Base-by-base conservation (phyloP, 306 rosid genomes). In the Gleditsia sinensis region DNA sequence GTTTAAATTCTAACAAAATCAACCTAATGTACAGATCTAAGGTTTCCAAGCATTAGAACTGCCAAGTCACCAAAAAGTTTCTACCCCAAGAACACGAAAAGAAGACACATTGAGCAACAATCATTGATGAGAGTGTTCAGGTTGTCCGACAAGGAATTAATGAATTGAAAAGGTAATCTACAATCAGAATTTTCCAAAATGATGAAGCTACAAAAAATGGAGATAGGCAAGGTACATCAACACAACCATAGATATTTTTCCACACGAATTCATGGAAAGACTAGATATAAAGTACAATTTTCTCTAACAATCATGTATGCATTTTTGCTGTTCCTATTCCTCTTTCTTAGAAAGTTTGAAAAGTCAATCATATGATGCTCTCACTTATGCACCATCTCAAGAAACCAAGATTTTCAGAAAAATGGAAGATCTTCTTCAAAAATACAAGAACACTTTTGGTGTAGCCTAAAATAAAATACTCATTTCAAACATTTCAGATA, bases 341-440 rank as follows among this genome's bases (percentile, higher is more conserved):
- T 56, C 33, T 58, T 42, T 69, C 60, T 12, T 39, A 23, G 33
- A 54, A 67, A 59, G 32, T 32, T 45, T 68, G 36, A 51, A 9
- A 39, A 75, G 39, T 21, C 50, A 75, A 34, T 49, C 13, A 20
- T 13, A 81, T 30, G 33, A 76, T 58, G 75, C 45, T 65, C 34
- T 70, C 14, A 30, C 24, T 25, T 9, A 73, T 11, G 49, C 43
- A 42, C 28, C 69, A 56, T 70, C 49, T 63, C 42, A 70, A 30
- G 67, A 75, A 62, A 70, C 59, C 69, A 56, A 27, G 39, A 6
- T 54, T 48, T 60, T 72, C 61, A 74, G 13, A 4, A 67, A 62
- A 72, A 64, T 45, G 30, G 32, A 63, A 9, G 53, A 37, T n/a
- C 20, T 2, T 23, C 19, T 1, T 72, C 13, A 21, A 17, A 72